Evolutionary conservation across 1,139 yeast species (phyloP).

Genomic region (Yamadazyma sp.): DNA sequence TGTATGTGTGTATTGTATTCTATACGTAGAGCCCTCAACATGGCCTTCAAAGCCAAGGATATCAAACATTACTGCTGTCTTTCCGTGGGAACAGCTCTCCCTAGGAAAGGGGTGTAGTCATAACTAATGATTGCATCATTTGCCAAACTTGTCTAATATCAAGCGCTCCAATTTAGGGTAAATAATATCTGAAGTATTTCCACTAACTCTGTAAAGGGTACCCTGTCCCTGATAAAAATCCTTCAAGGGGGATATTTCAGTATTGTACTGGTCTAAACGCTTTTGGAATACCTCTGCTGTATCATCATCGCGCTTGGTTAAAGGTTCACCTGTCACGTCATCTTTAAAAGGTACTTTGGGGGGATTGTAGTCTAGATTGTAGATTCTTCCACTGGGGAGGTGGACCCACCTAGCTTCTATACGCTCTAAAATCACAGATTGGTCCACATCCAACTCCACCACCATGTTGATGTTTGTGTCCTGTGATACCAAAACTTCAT

Average conservation of each 20-base stretch:
- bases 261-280: slow-evolving; percentile 63
- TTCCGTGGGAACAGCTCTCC: no score
- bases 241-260: slow-evolving; percentile 61
- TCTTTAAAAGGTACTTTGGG: slow-evolving; percentile 80
- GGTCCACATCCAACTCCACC: slow-evolving; percentile 82
- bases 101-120: no score
- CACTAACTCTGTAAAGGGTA: slow-evolving; percentile 58
- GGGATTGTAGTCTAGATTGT: slow-evolving; percentile 83
- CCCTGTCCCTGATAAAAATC: slow-evolving; percentile 57
- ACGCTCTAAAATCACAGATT: slow-evolving; percentile 71
- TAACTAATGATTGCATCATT: no score
- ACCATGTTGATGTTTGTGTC: slow-evolving; percentile 62
- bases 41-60: no score
- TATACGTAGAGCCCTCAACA: no score
- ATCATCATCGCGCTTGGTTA: slow-evolving; percentile 79
- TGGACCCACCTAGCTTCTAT: slow-evolving; percentile 88
- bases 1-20: no score
- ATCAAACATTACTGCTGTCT: no score
- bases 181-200: slow-evolving; percentile 81
- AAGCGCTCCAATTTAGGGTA: slow-evolving; percentile 58
- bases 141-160: slow-evolving; percentile 30
- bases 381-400: slow-evolving; percentile 78
- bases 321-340: slow-evolving; percentile 85
- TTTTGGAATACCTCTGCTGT: slow-evolving; percentile 65
- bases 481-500: slow-evolving; percentile 39